Base-by-base conservation (phyloP, 2,329 filamentous ascomycete genomes). In the Pestalotiopsis sp. region DNA sequence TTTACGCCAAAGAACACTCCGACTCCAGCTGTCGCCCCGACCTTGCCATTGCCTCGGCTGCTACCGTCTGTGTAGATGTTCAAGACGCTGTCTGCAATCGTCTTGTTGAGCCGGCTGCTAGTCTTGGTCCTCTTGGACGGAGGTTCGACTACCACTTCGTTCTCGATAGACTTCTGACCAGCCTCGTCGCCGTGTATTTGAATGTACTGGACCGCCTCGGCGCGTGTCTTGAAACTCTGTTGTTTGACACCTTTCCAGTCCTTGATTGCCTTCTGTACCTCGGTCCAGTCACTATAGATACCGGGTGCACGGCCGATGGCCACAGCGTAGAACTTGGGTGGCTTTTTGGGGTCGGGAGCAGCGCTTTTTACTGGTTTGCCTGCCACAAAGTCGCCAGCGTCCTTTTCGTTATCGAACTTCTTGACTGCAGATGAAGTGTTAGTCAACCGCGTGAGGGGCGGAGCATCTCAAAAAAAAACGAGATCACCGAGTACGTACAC, bases 161-260 rank as follows among this genome's bases (percentile, higher is more conserved):
- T 75, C n/a, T 75, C 81, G 55, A 84, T 73, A 3, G 78, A 78
- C 55, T 81, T 76, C 58, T 83, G 79, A 2, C 82, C 81, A n/a
- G 81, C 80, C 22, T 77, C 77, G 68, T 79, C 82, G n/a, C 82
- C 83, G 65, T 81, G 79, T 71, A 80, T 75, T 69, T 80, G 81
- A 65, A 97, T 92, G 76, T 92, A 98, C 22, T 88, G 88, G 75
- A 95, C 89, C 0, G 95, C 95, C 78, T 97, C 94, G 67, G 84
- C 84, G 30, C 86, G 84, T 1, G 88, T 91, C 3, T 81, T 78
- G 71, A 94, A 94, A 70, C 87, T 91, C 78, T 91, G 92, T 78
- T 92, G 89, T 72, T 89, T 89, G 55, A 88, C 87, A 4, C 89
- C 89, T 73, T 91, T 91, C 75, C 90, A 91, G 2, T 91, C 93